Conservation (phyloP, 441 rosid species). For the Codiaeum variegatum region DNA sequence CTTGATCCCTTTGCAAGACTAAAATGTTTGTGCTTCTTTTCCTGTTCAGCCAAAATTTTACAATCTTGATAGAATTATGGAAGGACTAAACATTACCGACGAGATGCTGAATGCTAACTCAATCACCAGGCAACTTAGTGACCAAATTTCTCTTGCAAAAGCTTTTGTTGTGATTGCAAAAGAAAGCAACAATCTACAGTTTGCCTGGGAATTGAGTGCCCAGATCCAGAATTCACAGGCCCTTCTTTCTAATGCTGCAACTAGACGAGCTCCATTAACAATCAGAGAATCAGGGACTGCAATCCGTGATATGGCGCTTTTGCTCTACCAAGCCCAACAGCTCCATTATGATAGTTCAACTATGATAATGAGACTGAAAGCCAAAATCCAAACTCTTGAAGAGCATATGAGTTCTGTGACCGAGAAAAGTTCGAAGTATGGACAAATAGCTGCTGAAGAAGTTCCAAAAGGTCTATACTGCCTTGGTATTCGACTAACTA, state of each 20-base stretch:
- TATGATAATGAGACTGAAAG: slow-evolving; percentile 95
- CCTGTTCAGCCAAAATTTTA: slow-evolving; percentile 41
- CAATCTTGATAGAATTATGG: slow-evolving; percentile 50
- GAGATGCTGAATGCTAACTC: slow-evolving; percentile 81
- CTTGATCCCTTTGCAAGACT: neutral
- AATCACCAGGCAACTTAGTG: slow-evolving; percentile 76
- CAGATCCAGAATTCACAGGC: slow-evolving; percentile 88
- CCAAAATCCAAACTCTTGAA: slow-evolving; percentile 74
- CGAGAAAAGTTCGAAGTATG: slow-evolving; percentile 85
- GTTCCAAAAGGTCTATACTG: slow-evolving; percentile 96
- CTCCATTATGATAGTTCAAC: slow-evolving; percentile 93
- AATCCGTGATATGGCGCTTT: slow-evolving; percentile 81
- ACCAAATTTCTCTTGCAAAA: slow-evolving; percentile 93
- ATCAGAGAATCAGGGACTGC: slow-evolving; percentile 68
- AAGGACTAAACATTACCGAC: slow-evolving; percentile 76
- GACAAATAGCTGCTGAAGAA: slow-evolving; percentile 99
- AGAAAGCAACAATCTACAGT: slow-evolving; percentile 91
- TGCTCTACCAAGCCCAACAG: slow-evolving; percentile 89
- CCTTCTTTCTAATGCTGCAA: slow-evolving; percentile 78
- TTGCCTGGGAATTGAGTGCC: slow-evolving; percentile 97
- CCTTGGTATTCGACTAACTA: slow-evolving; percentile 78
- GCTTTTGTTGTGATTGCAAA: slow-evolving; percentile 94
- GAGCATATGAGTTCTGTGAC: slow-evolving; percentile 64
- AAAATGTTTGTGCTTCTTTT: slow-evolving; percentile 3
- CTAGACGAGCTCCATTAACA: slow-evolving; percentile 69